Base-by-base conservation (phyloP, 2,329 filamentous ascomycete genomes). In the Phyllosticta capitalensis region DNA sequence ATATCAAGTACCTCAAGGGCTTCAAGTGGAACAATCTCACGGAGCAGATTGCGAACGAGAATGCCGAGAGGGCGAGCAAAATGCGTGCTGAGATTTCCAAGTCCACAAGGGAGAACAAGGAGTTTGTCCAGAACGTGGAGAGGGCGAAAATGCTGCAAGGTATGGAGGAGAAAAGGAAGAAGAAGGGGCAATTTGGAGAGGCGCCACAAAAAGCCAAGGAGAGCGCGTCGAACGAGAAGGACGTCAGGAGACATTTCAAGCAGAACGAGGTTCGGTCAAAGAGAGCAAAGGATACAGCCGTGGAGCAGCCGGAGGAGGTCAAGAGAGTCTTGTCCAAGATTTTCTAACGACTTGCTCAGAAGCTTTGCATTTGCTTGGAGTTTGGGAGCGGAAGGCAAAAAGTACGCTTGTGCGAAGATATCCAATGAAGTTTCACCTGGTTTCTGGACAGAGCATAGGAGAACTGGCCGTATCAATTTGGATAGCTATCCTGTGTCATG, bases 51-150 rank as follows among this genome's bases (percentile, higher is more conserved):
- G 81, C 87, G 49, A 82, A 86, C 26, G 90, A 95, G 77, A 90
- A 92, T 69, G 89, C 89, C 5, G 89, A 92, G 74, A 77, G 89
- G 61, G 81, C 85, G 58, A 87, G 85, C 67, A 81, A 89, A 67
- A 83, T 94, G 81, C 78, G 88, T 61, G 87, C 88, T 12, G 90
- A 94, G 74, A 88, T 94, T 65, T 81, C 82, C 67, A 85, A 86
- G 77, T 83, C 86, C 53, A 85, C 84, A 61, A 85, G 82, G 73
- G 89, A 94, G 78, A 92, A 92, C 72, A 89, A 88, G 79, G 82
- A 85, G 64, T 94, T 92, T 71, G 81, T 92, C 61, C 79, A 83
- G 65, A 91, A 92, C 69, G 81, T 94, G 60, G 89, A 94, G 78
- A 83, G 79, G 68, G 86, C 84, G 55, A 92, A 92, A 82, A 87